Evolutionary conservation across 345 rosid species (phyloP).

Genomic region (Combretum micranthum): DNA sequence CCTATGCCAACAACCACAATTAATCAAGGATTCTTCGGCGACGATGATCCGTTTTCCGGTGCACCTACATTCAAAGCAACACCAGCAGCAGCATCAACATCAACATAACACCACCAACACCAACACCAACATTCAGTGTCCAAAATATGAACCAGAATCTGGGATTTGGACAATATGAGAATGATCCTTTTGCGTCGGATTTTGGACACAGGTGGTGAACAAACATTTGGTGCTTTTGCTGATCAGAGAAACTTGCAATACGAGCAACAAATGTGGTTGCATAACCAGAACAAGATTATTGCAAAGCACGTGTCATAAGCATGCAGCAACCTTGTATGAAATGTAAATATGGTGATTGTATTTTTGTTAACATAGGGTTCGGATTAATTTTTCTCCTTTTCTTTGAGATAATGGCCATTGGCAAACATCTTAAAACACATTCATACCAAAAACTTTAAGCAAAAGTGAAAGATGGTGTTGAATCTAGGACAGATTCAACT

Average conservation of each 20-base stretch:
- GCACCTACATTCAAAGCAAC: conserved; percentile 51
- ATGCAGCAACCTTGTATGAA: background rate
- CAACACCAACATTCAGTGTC: conserved; percentile 29
- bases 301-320: conserved; percentile 35
- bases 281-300: conserved; percentile 66
- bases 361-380: conserved; percentile 1
- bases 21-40: conserved; percentile 4
- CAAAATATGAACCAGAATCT: conserved; percentile 8
- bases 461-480: no score
- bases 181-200: conserved; percentile 48
- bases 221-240: conserved; percentile 3
- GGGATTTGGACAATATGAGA: background rate
- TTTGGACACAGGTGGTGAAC: conserved; percentile 1
- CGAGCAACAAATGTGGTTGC: conserved; percentile 67
- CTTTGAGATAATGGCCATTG: no score
- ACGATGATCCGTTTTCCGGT: conserved; percentile 17
- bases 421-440: no score
- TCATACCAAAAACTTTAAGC: no score
- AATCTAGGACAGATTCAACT: no score
- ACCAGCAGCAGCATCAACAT: no score
- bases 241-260: conserved; percentile 33
- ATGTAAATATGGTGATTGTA: background rate
- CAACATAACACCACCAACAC: no score
- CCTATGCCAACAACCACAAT: background rate
- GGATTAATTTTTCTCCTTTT: no score